Evolutionary conservation across 1,139 yeast genomes (phyloP).

Genomic region (Yamadazyma trypodendri): DNA sequence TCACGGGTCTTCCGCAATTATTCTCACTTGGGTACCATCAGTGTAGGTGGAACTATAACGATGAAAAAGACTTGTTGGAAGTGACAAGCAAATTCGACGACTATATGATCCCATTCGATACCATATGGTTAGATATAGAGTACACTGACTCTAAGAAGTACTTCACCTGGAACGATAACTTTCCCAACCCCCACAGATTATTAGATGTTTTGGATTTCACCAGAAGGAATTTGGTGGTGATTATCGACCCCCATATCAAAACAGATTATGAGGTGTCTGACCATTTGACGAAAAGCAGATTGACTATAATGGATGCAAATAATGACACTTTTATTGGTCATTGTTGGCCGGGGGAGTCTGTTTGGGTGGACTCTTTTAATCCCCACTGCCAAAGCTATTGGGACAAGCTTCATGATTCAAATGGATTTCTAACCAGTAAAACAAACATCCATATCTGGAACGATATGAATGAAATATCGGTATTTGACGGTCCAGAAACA

Average conservation of each 20-base stretch:
- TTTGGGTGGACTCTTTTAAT: conserved; percentile 86
- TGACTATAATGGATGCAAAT: conserved; percentile 38
- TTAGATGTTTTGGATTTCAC: conserved; percentile 60
- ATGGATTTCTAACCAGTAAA: conserved; percentile 48
- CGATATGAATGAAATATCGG: conserved; percentile 97
- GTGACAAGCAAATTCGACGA: conserved; percentile 71
- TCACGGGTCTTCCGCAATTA: conserved; percentile 68
- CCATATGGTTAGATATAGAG: conserved; percentile 94
- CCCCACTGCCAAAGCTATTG: conserved; percentile 63
- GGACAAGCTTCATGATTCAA: conserved; percentile 38
- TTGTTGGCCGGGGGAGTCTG: conserved; percentile 98
- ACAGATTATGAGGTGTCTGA: conserved; percentile 66
- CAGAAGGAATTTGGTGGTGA: conserved; percentile 78
- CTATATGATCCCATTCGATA: conserved; percentile 78
- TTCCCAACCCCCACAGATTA: conserved; percentile 75
- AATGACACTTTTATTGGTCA: conserved; percentile 68
- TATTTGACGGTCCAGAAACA: conserved; percentile 93
- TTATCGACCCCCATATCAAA: conserved; percentile 91
- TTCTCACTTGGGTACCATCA: conserved; percentile 91
- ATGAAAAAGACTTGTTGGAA: conserved; percentile 75
- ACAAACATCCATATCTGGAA: conserved; percentile 86
- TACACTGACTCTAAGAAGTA: conserved; percentile 83
- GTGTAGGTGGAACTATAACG: conserved; percentile 96
- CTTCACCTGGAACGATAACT: conserved; percentile 85
- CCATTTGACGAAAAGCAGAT: conserved; percentile 34